Base-by-base conservation (phyloP, 2,329 filamentous ascomycete species). In the Xylariales sp. region DNA sequence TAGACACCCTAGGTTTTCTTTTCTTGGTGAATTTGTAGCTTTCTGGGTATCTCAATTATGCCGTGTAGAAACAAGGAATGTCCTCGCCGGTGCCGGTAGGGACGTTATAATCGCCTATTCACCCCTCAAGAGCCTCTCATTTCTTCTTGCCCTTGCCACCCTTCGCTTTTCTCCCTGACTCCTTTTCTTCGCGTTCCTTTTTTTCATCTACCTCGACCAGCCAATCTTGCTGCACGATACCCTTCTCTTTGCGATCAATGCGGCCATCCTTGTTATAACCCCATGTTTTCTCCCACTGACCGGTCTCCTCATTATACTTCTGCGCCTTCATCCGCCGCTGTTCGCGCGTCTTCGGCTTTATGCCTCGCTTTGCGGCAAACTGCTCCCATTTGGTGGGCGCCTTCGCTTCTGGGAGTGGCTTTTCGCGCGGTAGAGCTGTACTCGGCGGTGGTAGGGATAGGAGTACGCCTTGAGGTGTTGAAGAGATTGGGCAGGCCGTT, bases 311-410 rank as follows among this genome's bases (percentile, higher is more conserved):
- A 80, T 98, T 93, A 80, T 91, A 98, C 64, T 91, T 89, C 75
- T 94, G 83, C 83, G 97, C 91, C 80, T 89, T 86, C 59, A 72
- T 86, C 81, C 85, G 81, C 70, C 89, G 87, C 80, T 90, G 86
- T 78, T 96, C 93, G 73, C 91, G 89, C 73, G 89, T 91, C 87
- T 94, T 97, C 81, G 90, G 89, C 83, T 92, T 93, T 83, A 99
- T 98, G 64, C 96, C 96, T 87, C 97, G 97, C 89, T 97, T 97
- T 80, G 90, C 91, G 53, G 96, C 96, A 83, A 99, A 99, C 77
- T 91, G 89, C 84, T 97, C 91, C 96, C 96, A 99, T 80, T 94
- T 97, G 67, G 95, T 98, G 73, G 91, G 91, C 65, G 90, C 85
- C 83, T 94, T 96, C 73, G 90, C 87, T 64, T 89, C 86, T 0